Conservation (phyloP, 2,329 filamentous ascomycete genomes). For the Leptoxyphium fumago region DNA sequence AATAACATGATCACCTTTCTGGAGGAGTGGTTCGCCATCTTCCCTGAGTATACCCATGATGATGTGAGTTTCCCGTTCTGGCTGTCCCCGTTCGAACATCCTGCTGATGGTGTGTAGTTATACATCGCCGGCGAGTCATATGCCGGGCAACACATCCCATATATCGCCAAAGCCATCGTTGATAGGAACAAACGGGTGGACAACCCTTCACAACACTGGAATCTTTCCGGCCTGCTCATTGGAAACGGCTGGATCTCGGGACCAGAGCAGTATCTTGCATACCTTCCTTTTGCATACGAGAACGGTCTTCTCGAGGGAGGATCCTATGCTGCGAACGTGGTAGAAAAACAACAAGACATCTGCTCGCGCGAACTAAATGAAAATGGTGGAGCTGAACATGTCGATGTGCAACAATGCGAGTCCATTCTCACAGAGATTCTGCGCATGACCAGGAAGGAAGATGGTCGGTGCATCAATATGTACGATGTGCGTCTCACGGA, state of each 20-base stretch:
- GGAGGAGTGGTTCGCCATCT: slow-evolving; percentile 79
- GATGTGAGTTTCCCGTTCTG: slow-evolving; percentile 50
- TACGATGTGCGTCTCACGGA: slow-evolving; percentile 87
- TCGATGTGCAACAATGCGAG: slow-evolving; percentile 64
- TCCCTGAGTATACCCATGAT: slow-evolving; percentile 81
- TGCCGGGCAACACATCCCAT: slow-evolving; percentile 91
- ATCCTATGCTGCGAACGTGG: slow-evolving; percentile 45
- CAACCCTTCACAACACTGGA: slow-evolving; percentile 45
- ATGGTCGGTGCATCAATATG: slow-evolving; percentile 70
- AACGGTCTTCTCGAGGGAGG: slow-evolving; percentile 56
- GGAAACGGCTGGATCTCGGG: slow-evolving; percentile 98
- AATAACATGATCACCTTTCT: slow-evolving; percentile 76
- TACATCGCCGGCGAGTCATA: slow-evolving; percentile 95
- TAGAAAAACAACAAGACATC: slow-evolving; percentile 53
- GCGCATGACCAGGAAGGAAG: slow-evolving; percentile 34
- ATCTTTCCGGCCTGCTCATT: slow-evolving; percentile 72
- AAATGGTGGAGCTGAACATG: slow-evolving; percentile 39
- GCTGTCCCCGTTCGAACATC: no score
- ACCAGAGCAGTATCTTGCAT: slow-evolving; percentile 74
- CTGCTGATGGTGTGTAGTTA: slow-evolving; percentile 31
- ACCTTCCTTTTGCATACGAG: slow-evolving; percentile 68
- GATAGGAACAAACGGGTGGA: slow-evolving; percentile 57
- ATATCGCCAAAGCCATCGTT: slow-evolving; percentile 83
- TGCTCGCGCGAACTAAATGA: slow-evolving; percentile 50
- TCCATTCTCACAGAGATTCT: slow-evolving; percentile 60